phyloP scores from a whole-genome alignment of 208 protist genomes.

The Wallacemonas rigidus region DNA sequence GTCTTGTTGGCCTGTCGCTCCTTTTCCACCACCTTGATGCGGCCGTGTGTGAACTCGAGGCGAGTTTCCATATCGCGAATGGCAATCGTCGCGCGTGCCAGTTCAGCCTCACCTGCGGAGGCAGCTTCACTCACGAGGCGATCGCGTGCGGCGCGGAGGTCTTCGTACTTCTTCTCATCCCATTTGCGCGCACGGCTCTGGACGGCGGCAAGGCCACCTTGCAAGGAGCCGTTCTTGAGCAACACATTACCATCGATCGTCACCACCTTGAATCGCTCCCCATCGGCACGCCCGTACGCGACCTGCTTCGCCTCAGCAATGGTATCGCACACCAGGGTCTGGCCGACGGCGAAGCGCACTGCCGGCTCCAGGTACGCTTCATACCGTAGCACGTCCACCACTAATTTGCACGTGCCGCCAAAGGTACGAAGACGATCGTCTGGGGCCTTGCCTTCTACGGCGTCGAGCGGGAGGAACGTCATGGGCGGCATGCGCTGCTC shows the following conservation, averaged over 20 bases:
- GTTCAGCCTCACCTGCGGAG: slow-evolving; percentile 65
- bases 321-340: slow-evolving; percentile 96
- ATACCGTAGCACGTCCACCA: slow-evolving; percentile 94
- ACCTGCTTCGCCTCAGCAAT: slow-evolving; percentile 91
- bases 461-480: slow-evolving; percentile 97
- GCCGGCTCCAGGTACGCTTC: slow-evolving; percentile 85
- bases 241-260: slow-evolving; percentile 96
- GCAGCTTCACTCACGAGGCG: slow-evolving; percentile 67
- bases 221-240: slow-evolving; percentile 95
- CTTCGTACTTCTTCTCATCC: slow-evolving; percentile 92
- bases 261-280: slow-evolving; percentile 92
- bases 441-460: slow-evolving; percentile 83
- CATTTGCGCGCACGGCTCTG: slow-evolving; percentile 89
- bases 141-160: slow-evolving; percentile 71
- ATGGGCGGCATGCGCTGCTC: slow-evolving; percentile 92
- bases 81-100: slow-evolving; percentile 66
- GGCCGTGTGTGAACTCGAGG: slow-evolving; percentile 55
- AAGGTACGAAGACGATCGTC: slow-evolving; percentile 93
- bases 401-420: slow-evolving; percentile 88
- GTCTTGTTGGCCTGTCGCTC: slow-evolving; percentile 39
- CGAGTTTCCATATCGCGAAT: slow-evolving; percentile 71
- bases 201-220: slow-evolving; percentile 90
- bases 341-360: slow-evolving; percentile 94
- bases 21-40: slow-evolving; percentile 44
- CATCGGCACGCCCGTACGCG: slow-evolving; percentile 62